phyloP scores from a whole-genome alignment of 1,284 basidiomycete genomes.

The Rhizoctonia solani region DNA sequence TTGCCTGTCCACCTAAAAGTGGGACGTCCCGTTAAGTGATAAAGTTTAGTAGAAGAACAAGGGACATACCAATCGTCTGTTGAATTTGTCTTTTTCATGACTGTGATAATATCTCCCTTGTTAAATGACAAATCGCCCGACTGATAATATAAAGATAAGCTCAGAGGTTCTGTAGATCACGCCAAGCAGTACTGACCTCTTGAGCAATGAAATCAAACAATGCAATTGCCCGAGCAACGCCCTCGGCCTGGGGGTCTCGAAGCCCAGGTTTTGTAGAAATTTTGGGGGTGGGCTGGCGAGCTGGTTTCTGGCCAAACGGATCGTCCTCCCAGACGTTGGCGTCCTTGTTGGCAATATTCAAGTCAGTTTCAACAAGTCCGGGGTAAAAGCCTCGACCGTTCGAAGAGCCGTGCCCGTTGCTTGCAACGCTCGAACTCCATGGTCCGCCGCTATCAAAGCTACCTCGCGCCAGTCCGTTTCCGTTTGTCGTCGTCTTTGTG shows the following conservation, averaged over 20 bases:
- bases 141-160: constrained; percentile 50
- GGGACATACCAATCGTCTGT: constrained; percentile 72
- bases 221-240: constrained; percentile 70
- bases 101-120: constrained; percentile 80
- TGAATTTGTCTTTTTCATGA: constrained; percentile 74
- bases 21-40: no score
- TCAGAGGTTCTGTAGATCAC: constrained; percentile 5
- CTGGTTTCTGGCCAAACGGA: constrained; percentile 27
- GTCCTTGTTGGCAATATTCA: background rate
- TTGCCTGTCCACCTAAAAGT: constrained; percentile 78
- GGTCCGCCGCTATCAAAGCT: constrained; percentile 10
- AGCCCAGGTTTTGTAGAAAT: constrained; percentile 39
- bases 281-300: constrained; percentile 21
- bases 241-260: constrained; percentile 42
- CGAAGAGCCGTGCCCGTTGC: background rate
- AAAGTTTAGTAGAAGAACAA: background rate
- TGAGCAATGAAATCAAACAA: constrained; percentile 76
- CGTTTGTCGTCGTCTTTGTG: background rate
- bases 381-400: constrained; percentile 14
- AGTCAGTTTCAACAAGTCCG: constrained; percentile 23
- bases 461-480: background rate
- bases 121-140: constrained; percentile 79
- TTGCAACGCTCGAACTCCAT: background rate
- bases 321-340: constrained; percentile 29
- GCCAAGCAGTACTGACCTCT: constrained; percentile 53